phyloP scores from a whole-genome alignment of 1,284 basidiomycete species.

The Sporisorium scitamineum region DNA sequence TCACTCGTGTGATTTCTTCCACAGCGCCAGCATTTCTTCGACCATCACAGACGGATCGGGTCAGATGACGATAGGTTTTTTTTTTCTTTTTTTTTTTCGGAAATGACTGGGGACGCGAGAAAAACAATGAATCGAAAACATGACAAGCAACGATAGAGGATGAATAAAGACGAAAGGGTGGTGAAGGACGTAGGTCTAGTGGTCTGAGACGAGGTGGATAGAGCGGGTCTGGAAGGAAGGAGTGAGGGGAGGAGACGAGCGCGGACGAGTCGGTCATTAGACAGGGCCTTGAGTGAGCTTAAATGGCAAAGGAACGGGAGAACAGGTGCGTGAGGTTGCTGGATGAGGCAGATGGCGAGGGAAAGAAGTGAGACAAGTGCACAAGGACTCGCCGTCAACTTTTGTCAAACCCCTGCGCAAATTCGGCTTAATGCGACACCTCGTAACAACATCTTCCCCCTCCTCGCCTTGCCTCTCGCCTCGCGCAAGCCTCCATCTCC shows the following conservation, averaged over 20 bases:
- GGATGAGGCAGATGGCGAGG: background rate
- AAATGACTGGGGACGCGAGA: background rate
- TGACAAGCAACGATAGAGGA: background rate
- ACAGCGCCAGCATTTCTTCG: background rate
- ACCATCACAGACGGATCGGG: background rate
- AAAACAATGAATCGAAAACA: background rate
- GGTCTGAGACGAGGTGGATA: background rate
- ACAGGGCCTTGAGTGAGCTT: background rate
- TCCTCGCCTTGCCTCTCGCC: background rate
- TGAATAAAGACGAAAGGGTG: background rate
- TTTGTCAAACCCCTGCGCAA: background rate
- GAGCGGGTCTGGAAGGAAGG: background rate
- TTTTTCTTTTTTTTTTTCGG: background rate
- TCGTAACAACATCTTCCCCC: background rate
- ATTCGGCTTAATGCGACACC: background rate
- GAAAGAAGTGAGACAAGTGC: background rate
- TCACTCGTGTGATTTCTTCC: no score
- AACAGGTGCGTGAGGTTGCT: background rate
- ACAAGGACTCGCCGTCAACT: background rate
- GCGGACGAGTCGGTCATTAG: background rate
- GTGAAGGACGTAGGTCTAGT: background rate
- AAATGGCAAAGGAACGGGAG: background rate
- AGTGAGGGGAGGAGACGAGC: background rate
- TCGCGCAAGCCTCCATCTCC: background rate
- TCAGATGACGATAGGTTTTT: background rate